Evolutionary conservation across 2,329 filamentous ascomycete species (phyloP).

Genomic region (Monosporascus sp.): DNA sequence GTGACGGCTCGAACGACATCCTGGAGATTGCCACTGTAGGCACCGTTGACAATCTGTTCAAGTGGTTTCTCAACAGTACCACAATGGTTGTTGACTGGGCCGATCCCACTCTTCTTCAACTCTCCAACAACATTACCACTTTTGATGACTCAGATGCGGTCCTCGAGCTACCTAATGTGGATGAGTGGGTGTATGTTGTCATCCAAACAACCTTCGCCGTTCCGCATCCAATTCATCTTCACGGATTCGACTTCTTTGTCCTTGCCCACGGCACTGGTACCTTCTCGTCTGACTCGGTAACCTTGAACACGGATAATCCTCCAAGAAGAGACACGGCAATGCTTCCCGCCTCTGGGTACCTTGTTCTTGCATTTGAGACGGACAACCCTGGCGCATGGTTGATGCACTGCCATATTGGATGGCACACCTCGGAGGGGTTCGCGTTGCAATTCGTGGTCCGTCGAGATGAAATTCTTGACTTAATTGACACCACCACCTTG

Average conservation of each 20-base stretch:
- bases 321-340: slow-evolving; percentile 43
- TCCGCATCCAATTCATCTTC: slow-evolving; percentile 33
- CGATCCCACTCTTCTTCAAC: slow-evolving; percentile 36
- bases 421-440: slow-evolving; percentile 44
- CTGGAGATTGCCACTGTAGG: slow-evolving; percentile 12
- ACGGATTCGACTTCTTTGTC: slow-evolving; percentile 38
- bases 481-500: slow-evolving; percentile 16
- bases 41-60: slow-evolving; percentile 31
- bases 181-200: slow-evolving; percentile 29
- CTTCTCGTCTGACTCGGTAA: slow-evolving; percentile 21
- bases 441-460: slow-evolving; percentile 45
- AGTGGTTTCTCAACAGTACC: slow-evolving; percentile 44
- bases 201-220: slow-evolving; percentile 24
- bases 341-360: slow-evolving; percentile 37
- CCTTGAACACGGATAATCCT: slow-evolving; percentile 36
- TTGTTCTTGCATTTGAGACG: slow-evolving; percentile 43
- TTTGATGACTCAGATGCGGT: slow-evolving; percentile 26
- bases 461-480: slow-evolving; percentile 18
- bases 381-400: slow-evolving; percentile 50
- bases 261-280: slow-evolving; percentile 26
- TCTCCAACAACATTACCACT: slow-evolving; percentile 18
- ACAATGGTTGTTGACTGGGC: slow-evolving; percentile 41
- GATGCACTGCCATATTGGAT: slow-evolving; percentile 36
- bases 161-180: slow-evolving; percentile 17
- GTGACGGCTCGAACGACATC: slow-evolving; percentile 14